Base-by-base conservation (phyloP, 371 early-diverging fungal genomes). In the Rhizopus delemar region DNA sequence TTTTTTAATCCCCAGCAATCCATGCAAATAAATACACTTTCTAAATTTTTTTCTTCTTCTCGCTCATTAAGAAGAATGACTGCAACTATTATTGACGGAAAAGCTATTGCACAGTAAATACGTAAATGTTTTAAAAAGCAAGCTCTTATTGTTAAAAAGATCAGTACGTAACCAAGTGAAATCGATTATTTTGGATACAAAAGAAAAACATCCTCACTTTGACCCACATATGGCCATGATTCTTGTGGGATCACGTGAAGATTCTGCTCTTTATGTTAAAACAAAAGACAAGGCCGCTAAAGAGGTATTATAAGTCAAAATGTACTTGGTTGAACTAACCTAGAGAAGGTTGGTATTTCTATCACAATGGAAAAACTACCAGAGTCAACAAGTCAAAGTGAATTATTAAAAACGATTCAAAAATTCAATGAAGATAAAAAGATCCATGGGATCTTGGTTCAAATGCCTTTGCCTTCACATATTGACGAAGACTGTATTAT, bases 361-460 rank as follows among this genome's bases (percentile, higher is more conserved):
- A 77, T 88, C 63, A 75, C 80, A 0, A 62, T 80, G 57, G 49
- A 81, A 36, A 82, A 79, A 55, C 63, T 88, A n/a, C 75, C 82
- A 4, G 83, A 81, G 52, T 57, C 64, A 15, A 70, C 76, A 28
- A 68, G 77, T 22, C 80, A 83, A 62, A 16, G 43, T 13, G 75
- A 82, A 46, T 62, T 94, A 51, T 59, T 92, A 45, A 61, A 56
- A 28, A 66, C 70, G 22, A 83, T 93, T 41, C 69, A 81, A 12
- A 62, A 73, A 8, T 70, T 98, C 39, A 97, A 97, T 68, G 73
- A 82, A 46, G 90, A 94, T 68, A 83, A 84, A 1, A 33, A 63
- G 11, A 78, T 95, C 22, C 96, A 96, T 65, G 97, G 98, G 32
- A 87, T 98, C 54, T 74, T 98, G 4, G 93, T 98, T 45, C 98